Percentiles rank a stretch among this genome's conserved stretches.
Evolutionary conservation across 768 basidiomycete species (phyloP).

Genomic region (Collybia sordida): DNA sequence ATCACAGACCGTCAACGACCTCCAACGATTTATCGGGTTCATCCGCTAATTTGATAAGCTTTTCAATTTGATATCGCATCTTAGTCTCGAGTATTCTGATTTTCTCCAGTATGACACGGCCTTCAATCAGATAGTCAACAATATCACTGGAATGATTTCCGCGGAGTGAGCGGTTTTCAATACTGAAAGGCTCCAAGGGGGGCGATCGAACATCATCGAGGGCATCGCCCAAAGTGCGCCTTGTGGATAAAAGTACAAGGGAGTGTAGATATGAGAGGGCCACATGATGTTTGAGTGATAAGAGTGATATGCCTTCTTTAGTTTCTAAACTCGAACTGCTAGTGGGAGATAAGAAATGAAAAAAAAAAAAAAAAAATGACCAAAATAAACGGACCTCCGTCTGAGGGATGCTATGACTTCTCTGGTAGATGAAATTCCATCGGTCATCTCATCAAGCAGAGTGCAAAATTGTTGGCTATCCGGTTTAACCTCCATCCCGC

Average conservation of each 20-base stretch:
- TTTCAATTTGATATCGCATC: conserved; percentile 96
- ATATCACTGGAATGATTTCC: conserved; percentile 70
- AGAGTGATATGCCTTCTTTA: conserved; percentile 84
- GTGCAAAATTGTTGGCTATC: too few relatives aligned
- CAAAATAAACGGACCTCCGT: conserved; percentile 45
- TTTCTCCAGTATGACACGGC: conserved; percentile 86
- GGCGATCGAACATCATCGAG: conserved; percentile 46
- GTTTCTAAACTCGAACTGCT: conserved; percentile 40
- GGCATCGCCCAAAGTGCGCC: conserved; percentile 66
- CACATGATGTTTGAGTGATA: conserved; percentile 84
- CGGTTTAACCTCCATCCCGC: too few relatives aligned
- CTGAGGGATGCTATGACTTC: conserved; percentile 52
- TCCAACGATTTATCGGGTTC: conserved; percentile 46
- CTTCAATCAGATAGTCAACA: conserved; percentile 77
- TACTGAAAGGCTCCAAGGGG: conserved; percentile 52
- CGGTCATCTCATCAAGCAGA: conserved; percentile 51
- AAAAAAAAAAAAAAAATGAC: neutral
- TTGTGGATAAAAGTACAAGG: conserved; percentile 70
- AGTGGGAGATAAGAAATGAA: conserved; percentile 7
- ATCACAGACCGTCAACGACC: conserved; percentile 54
- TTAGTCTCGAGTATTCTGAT: conserved; percentile 79
- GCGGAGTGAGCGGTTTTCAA: conserved; percentile 47
- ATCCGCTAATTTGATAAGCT: conserved; percentile 77
- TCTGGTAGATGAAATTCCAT: conserved; percentile 61
- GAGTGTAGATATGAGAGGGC: conserved; percentile 87